Evolutionary conservation across 257 asterid species (phyloP).

Genomic region (Solanum etuberosum): DNA sequence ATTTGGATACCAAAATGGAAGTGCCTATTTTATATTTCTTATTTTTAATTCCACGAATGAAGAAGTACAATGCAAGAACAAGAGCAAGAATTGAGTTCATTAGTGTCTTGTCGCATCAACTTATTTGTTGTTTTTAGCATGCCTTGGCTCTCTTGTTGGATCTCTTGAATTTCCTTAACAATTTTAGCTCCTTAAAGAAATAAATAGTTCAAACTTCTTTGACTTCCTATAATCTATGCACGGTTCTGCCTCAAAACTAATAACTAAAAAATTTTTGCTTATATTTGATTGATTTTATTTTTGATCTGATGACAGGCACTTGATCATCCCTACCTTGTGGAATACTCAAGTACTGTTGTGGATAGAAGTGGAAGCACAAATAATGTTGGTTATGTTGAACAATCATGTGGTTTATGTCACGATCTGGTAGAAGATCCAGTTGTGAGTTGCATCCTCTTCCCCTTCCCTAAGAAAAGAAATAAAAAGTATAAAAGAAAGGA

Average conservation of each 20-base stretch:
- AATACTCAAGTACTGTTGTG: conserved; percentile 51
- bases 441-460: conserved; percentile 26
- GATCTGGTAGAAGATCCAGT: conserved; percentile 69
- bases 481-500: background rate
- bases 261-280: background rate
- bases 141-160: background rate
- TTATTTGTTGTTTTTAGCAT: background rate
- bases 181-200: background rate
- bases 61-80: background rate
- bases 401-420: conserved; percentile 49
- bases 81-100: background rate
- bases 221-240: background rate
- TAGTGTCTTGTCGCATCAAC: background rate
- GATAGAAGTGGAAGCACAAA: conserved; percentile 36
- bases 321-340: conserved; percentile 93
- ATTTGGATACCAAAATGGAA: background rate
- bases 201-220: background rate
- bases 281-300: background rate
- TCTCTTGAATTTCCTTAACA: background rate
- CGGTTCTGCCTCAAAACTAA: background rate
- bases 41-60: background rate
- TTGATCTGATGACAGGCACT: conserved; percentile 46
- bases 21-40: background rate
- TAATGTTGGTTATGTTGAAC: conserved; percentile 28
- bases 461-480: background rate